Base-by-base conservation (phyloP, 2,329 filamentous ascomycete species). In the Colletotrichum tamarilloi region DNA sequence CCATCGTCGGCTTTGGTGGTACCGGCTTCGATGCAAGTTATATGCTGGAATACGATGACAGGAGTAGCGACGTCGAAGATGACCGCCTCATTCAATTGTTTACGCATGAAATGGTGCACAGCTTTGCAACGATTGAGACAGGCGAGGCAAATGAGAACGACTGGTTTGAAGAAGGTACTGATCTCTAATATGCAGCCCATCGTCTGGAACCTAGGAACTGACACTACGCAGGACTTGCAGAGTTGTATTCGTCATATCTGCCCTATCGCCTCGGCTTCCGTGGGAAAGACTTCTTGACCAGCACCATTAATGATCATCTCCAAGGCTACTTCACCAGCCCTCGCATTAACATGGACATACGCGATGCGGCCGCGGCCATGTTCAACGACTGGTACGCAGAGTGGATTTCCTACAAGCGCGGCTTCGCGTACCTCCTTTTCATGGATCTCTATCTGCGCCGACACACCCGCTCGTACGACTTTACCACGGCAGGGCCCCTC, bases 81-180 rank as follows among this genome's bases (percentile, higher is more conserved):
- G 62, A 76, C 7, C 30, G 59, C 14, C 55, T 74, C 12, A 57
- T 58, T 14, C 19, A 35, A 5, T 16, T 74, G 19, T 68, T 75
- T n/a, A 74, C 67, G 5, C 74, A 76, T 32, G 70, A 74, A 58
- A 76, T 76, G 73, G 63, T 76, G 3, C 73, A 75, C 35, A 74
- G 73, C 64, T 76, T 75, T 53, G 67, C 68, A 3, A 11, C 2
- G n/a, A 49, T 72, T 6, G 53, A 49, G 16, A 32, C 55, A 14
- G 73, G 75, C 28, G 73, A 74, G 5, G 65, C 71, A 3, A 38
- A 68, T 12, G 73, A 75, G 14, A 76, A 75, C 30, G 64, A 57
- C 8, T 76, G 75, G 75, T 75, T 64, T 19, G 62, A 62, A n/a
- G 65, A 75, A 72, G 74, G 75, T 75, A 58, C 9, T 32, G 2